phyloP scores from a whole-genome alignment of 2,329 filamentous ascomycete genomes.

The Cladosporium sp. region DNA sequence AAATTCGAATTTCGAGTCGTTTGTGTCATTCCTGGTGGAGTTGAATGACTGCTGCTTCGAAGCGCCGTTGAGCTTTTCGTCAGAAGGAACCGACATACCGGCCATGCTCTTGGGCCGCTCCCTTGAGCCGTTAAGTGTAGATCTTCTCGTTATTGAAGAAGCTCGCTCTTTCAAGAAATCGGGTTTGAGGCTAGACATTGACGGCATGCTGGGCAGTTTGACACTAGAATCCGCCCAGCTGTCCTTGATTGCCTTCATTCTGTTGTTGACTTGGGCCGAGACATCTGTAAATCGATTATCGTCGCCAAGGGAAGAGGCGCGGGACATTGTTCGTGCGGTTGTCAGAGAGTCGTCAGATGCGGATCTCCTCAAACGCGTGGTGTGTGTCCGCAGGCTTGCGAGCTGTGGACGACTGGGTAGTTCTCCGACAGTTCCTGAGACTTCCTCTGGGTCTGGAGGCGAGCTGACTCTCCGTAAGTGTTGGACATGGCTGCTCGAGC shows the following conservation, averaged over 20 bases:
- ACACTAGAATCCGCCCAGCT: conserved; percentile 81
- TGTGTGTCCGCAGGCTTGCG: conserved; percentile 18
- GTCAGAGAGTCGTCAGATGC: conserved; percentile 74
- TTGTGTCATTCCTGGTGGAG: conserved; percentile 20
- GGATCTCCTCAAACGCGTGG: conserved; percentile 50
- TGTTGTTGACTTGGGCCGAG: conserved; percentile 79
- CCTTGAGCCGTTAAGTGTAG: conserved; percentile 1
- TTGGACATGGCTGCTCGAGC: not conserved
- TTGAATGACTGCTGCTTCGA: conserved; percentile 24
- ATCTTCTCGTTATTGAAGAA: conserved; percentile 18
- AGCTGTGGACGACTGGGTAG: conserved; percentile 19
- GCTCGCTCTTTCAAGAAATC: conserved; percentile 29
- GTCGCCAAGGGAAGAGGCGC: conserved; percentile 79
- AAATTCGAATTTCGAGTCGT: conserved; percentile 22
- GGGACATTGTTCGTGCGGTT: conserved; percentile 69
- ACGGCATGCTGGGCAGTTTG: conserved; percentile 50
- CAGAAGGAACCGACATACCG: not conserved
- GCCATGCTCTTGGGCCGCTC: conserved; percentile 5
- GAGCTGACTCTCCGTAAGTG: conserved; percentile 7
- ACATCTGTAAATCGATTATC: conserved; percentile 76
- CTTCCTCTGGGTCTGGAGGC: conserved; percentile 18
- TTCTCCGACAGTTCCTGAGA: conserved; percentile 18
- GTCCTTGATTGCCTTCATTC: conserved; percentile 86
- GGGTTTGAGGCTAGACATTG: conserved; percentile 44
- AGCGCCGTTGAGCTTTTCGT: conserved; percentile 20